These are phyloP conservation scores for Castanopsis chinensis DNA, from an alignment of 306 rosid species.

Conservation along the genomic window DNA sequence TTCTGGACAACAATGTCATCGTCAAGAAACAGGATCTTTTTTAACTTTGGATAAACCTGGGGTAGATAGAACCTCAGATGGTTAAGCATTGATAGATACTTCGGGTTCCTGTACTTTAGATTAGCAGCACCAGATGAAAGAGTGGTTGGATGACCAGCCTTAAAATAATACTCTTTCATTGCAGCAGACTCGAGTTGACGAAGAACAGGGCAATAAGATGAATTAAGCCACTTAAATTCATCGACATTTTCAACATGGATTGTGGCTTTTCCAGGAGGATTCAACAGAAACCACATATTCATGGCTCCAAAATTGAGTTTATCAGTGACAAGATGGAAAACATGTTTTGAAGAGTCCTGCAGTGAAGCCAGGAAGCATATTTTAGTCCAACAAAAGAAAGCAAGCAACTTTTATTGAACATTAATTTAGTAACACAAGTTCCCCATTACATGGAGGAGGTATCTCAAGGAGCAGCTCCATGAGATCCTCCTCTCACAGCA, in stretches of 20 bases:
- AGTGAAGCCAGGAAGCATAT: constrained; percentile 28
- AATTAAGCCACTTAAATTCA: constrained; percentile 93
- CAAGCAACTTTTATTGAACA: constrained; percentile 1
- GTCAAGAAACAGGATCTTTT: constrained; percentile 89
- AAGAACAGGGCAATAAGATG: constrained; percentile 92
- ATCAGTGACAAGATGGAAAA: constrained; percentile 90
- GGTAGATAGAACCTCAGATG: constrained; percentile 97
- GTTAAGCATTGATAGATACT: constrained; percentile 97
- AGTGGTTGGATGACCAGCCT: constrained; percentile 77
- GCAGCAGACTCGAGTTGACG: constrained; percentile 92
- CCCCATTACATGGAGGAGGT: too few species aligned
- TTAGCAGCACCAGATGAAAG: constrained; percentile 75
- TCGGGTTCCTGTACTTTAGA: constrained; percentile 94
- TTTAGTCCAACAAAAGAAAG: constrained; percentile 16
- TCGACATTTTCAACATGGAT: constrained; percentile 91
- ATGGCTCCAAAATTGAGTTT: constrained; percentile 95
- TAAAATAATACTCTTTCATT: constrained; percentile 92
- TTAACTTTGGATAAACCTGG: constrained; percentile 85
- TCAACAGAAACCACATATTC: constrained; percentile 97
- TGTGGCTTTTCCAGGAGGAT: constrained; percentile 93
- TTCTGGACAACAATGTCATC: constrained; percentile 98
- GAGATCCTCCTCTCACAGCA: too few species aligned
- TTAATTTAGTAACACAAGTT: neutral
- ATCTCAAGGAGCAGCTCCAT: too few species aligned
- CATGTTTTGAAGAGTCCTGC: constrained; percentile 95